Evolutionary conservation across 148 eudicot genomes (phyloP).

Genomic region (Bassia scoparia): DNA sequence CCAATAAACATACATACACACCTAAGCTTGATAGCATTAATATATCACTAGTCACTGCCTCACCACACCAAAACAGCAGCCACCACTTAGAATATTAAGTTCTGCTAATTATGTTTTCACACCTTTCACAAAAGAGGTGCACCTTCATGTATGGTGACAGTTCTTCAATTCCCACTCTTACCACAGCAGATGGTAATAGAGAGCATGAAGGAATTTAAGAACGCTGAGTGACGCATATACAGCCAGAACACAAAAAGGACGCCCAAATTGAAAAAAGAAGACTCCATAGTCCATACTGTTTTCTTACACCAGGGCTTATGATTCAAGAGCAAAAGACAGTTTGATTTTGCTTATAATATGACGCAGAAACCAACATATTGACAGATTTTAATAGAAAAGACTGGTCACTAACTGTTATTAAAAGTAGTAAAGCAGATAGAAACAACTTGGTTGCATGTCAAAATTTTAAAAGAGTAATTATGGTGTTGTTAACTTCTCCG

Average conservation of each 20-base stretch:
- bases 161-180: not conserved
- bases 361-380: not conserved
- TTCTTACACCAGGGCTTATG: not conserved
- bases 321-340: not conserved
- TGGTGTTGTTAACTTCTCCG: not conserved
- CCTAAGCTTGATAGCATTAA: not conserved
- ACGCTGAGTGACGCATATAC: not conserved
- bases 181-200: not conserved
- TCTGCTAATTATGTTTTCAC: not conserved
- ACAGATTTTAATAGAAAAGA: not conserved
- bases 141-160: not conserved
- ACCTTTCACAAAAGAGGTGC: not conserved
- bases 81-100: not conserved
- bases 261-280: too few species aligned
- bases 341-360: not conserved
- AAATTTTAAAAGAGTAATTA: not conserved
- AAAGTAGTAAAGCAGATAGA: not conserved
- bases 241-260: not conserved
- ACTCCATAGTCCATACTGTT: too few species aligned
- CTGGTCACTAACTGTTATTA: not conserved
- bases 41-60: not conserved
- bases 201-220: not conserved
- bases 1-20: not conserved
- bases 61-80: not conserved
- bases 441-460: not conserved